Conservation (phyloP, 2,329 filamentous ascomycete species). For the Xenosphaeropsis pyriputrescens region DNA sequence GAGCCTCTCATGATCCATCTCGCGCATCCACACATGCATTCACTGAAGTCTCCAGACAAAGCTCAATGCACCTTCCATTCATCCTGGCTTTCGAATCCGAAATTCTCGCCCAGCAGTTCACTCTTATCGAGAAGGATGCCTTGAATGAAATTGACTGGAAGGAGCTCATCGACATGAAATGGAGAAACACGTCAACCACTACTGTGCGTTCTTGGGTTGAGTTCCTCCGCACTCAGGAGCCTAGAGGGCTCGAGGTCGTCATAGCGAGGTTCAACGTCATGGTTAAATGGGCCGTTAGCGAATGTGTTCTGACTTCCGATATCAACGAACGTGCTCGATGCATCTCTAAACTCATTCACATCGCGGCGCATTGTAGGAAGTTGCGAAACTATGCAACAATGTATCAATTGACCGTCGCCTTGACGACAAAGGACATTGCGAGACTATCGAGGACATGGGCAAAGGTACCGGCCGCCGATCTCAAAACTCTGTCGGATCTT, state of each 20-base stretch:
- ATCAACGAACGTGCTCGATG: conserved; percentile 60
- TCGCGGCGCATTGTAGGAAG: conserved; percentile 59
- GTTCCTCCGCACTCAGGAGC: conserved; percentile 58
- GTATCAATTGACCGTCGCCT: conserved; percentile 64
- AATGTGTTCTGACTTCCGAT: conserved; percentile 60
- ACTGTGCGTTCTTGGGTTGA: conserved; percentile 63
- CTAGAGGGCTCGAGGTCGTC: conserved; percentile 66
- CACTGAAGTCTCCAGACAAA: conserved; percentile 14
- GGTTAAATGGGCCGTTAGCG: conserved; percentile 75
- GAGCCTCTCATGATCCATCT: too few relatives aligned
- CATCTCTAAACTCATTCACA: conserved; percentile 71
- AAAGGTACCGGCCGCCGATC: conserved; percentile 49
- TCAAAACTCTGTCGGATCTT: conserved; percentile 50
- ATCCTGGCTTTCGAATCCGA: conserved; percentile 71
- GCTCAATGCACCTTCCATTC: conserved; percentile 52
- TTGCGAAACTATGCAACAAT: conserved; percentile 76
- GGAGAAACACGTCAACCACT: conserved; percentile 56
- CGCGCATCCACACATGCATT: too few relatives aligned
- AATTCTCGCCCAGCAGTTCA: conserved; percentile 68
- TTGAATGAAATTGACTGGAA: conserved; percentile 82
- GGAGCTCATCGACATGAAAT: conserved; percentile 70
- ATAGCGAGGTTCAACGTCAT: conserved; percentile 80
- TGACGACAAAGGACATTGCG: conserved; percentile 58
- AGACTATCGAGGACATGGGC: conserved; percentile 58
- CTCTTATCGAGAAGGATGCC: conserved; percentile 73